Evolutionary conservation across 352 stramenopile genomes (phyloP), one percentile per base, ranked within the genome.

Genomic region (Phytophthora aleatoria): DNA sequence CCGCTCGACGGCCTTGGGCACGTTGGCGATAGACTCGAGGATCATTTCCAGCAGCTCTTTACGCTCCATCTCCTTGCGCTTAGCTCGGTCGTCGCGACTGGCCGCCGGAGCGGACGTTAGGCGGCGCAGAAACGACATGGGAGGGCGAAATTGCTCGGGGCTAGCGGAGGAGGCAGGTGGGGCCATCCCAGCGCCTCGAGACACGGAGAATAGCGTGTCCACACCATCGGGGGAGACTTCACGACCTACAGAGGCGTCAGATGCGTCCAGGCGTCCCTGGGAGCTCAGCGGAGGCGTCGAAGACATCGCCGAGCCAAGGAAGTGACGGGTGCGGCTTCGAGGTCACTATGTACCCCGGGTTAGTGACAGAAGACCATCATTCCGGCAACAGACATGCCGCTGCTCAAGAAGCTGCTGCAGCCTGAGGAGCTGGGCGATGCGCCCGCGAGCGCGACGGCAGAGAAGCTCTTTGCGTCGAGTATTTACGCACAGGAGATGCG

Each of bases 21-120:
- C 84, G 55, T 77, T 91, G 43, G 81, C 74, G 47, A 92, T 87
- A 27, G 84, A 89, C 70, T 90, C 81, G 8, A 91, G 71, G 26
- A 92, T 86, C 81, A 91, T 87, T 28, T 79, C 71, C 64, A 92
- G 70, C 44, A 92, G 66, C 64, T 91, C 81, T 2, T 77, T 81
- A 6, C 76, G 74, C 62, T 92, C 81, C n/a, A 62, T 51, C 42
- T 89, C 81, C 43, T 87, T 90, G 44, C 77, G 79, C 13, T 64
- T 67, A 24, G 83, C 68, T 49, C 80, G 72, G 5, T 87, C 80
- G 8, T 61, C 41, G 45, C 57, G 41, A 63, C 11, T 64, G 47
- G 59, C 50, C 13, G 44, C 55, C 24, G 59, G 50, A n/a, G 55
- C 54, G 2, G 69, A 71, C 38, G 60, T 71, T 28, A 73, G 39